A percentile compares a stretch with the other conserved stretches of the same genome.
Conservation (phyloP, 495 filamentous ascomycete genomes). For the Chaetomidium leptoderma region DNA sequence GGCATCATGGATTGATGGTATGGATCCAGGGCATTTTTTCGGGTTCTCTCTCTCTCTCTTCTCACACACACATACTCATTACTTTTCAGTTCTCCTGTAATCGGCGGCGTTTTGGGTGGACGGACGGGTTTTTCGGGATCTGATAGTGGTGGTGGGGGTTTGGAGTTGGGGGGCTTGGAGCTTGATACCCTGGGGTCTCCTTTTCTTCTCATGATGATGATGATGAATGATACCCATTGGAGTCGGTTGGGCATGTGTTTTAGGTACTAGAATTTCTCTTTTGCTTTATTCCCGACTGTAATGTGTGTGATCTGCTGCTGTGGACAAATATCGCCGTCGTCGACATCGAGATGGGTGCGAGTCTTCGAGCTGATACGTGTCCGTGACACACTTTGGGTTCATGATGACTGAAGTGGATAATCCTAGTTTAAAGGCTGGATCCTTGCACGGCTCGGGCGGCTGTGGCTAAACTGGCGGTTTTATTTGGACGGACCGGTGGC, state of each 20-base stretch:
- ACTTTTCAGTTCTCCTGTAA: constrained; percentile 6
- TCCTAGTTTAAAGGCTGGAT: too few relatives aligned
- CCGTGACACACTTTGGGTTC: too few relatives aligned
- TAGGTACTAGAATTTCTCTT: background rate
- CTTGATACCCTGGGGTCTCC: background rate
- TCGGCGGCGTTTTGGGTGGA: background rate
- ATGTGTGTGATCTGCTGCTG: background rate
- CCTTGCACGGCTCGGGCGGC: too few relatives aligned
- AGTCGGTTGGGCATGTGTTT: background rate
- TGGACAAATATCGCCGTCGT: too few relatives aligned
- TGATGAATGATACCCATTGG: constrained; percentile 1
- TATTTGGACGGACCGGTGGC: too few relatives aligned
- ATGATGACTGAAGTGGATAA: too few relatives aligned
- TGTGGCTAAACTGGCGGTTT: too few relatives aligned
- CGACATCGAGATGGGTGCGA: too few relatives aligned
- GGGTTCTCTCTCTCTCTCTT: background rate
- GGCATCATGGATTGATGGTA: background rate
- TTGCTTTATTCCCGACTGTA: background rate
- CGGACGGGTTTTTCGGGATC: background rate
- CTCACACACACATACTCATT: background rate
- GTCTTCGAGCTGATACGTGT: too few relatives aligned
- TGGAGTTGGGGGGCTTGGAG: background rate
- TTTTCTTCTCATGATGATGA: background rate
- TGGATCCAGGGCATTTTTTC: background rate
- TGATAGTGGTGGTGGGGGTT: constrained; percentile 1